Evolutionary conservation across 345 rosid species (phyloP), one percentile per base, ranked within the genome.

Genomic region (Citrus inodora): DNA sequence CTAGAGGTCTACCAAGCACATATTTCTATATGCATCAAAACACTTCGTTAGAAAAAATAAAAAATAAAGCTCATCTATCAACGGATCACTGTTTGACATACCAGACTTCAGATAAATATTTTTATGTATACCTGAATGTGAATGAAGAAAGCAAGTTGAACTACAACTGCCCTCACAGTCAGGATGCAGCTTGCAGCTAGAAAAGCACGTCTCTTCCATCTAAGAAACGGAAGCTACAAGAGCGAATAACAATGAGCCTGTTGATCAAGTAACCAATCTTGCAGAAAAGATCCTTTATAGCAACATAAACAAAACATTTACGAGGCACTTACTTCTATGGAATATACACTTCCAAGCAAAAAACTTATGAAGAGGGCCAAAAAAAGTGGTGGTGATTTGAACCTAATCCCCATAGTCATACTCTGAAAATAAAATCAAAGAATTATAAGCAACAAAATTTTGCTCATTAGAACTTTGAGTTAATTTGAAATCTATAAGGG

Each of bases 141-240:
- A 30, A 65, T 9, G 32, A 67, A 80, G 76, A 78, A 80, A 53
- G 87, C 83, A 9, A 82, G 60, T 69, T 83, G 85, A 82, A 80
- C 77, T 22, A 84, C 81, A 22, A 82, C 30, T 11, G 84, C 82
- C 68, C 84, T 80, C 33, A 78, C 82, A 3, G 76, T 73, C 42
- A 84, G n/a, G 62, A 86, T 86, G 53, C 79, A 80, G 38, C 32
- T 59, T 77, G 85, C 85, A 4, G 83, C 85, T 27, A 81, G 77
- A 80, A 83, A 53, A 56, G 87, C 71, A 35, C 81, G 64, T 69
- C 58, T 86, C 78, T 83, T 86, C 88, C 88, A 86, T 77, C 88
- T 80, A 5, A 86, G 77, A 27, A 79, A 64, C 1, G 88, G 88
- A 77, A 79, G 82, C 88, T 86, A 40, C 70, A 73, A 42, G 75